These are phyloP conservation scores for Wickerhamiella pararugosa DNA, from an alignment of 1,139 yeast species.

Conservation along the genomic window DNA sequence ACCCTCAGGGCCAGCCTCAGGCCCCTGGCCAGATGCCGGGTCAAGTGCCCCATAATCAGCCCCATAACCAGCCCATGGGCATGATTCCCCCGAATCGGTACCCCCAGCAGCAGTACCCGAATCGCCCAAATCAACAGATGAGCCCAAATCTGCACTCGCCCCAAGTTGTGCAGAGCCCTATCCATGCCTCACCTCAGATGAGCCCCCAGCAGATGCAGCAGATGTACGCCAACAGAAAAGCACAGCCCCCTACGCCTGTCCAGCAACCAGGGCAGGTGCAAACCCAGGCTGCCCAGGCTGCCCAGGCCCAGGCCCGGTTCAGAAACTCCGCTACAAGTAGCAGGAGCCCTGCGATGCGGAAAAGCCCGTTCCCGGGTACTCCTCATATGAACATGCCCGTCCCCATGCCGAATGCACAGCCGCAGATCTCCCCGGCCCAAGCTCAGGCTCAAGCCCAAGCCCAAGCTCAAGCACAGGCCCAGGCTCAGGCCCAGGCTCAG, in stretches of 20 bases:
- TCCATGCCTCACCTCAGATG: too few relatives aligned
- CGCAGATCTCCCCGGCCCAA: neutral
- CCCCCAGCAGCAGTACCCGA: constrained; percentile 3
- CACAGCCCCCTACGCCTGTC: neutral
- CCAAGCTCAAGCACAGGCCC: constrained; percentile 1
- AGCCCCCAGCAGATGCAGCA: neutral
- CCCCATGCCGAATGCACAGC: too few relatives aligned
- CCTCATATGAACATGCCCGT: too few relatives aligned
- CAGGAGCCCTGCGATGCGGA: too few relatives aligned
- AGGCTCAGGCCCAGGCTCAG: constrained; percentile 2
- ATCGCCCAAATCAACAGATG: neutral
- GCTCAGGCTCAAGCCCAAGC: constrained; percentile 9
- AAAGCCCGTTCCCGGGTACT: too few relatives aligned
- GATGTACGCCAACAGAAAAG: constrained; percentile 1
- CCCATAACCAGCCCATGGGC: neutral
- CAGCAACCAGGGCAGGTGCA: neutral
- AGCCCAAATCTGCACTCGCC: too few relatives aligned
- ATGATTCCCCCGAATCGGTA: neutral
- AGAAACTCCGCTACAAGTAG: too few relatives aligned
- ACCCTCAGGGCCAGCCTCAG: neutral
- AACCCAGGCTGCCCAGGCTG: neutral
- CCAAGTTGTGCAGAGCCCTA: too few relatives aligned
- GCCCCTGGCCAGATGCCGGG: neutral
- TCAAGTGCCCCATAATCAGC: constrained; percentile 1
- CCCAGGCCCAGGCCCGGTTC: neutral